These are phyloP conservation scores for Gnetum montanum DNA, from an alignment of 75 land plant species.

Conservation along the genomic window DNA sequence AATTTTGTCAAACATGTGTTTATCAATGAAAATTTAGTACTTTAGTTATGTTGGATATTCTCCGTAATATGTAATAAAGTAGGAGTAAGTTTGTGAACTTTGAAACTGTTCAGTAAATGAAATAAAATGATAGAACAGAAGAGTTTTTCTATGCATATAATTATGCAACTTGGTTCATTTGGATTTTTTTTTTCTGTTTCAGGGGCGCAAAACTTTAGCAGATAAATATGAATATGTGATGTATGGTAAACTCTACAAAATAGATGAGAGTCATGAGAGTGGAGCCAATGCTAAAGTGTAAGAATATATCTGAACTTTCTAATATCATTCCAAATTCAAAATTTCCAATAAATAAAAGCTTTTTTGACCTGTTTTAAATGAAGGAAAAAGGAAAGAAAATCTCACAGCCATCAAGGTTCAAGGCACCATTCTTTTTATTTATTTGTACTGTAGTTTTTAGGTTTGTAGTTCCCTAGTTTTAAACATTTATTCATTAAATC, in stretches of 20 bases:
- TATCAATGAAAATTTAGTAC: no score
- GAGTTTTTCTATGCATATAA: neutral
- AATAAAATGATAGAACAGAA: neutral
- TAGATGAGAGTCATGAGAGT: constrained; percentile 51
- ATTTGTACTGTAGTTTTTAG: no score
- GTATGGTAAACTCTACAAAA: constrained; percentile 87
- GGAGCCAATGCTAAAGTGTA: constrained; percentile 54
- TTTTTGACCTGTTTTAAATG: no score
- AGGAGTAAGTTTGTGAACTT: neutral
- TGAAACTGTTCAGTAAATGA: neutral
- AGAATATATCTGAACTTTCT: constrained; percentile 1
- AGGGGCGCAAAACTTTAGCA: constrained; percentile 71
- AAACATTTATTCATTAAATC: no score
- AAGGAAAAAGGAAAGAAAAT: no score
- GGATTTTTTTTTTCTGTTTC: constrained; percentile 16
- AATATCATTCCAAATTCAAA: no score
- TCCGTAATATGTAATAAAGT: neutral
- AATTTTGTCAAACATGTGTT: no score
- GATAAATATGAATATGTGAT: constrained; percentile 91
- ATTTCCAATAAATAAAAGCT: no score
- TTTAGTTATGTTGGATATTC: no score
- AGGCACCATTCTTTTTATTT: no score
- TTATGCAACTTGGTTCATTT: neutral
- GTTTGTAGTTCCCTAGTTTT: no score
- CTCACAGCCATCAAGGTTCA: no score